phyloP scores from a whole-genome alignment of 179 eudicot species.

The Actinidia chinensis region DNA sequence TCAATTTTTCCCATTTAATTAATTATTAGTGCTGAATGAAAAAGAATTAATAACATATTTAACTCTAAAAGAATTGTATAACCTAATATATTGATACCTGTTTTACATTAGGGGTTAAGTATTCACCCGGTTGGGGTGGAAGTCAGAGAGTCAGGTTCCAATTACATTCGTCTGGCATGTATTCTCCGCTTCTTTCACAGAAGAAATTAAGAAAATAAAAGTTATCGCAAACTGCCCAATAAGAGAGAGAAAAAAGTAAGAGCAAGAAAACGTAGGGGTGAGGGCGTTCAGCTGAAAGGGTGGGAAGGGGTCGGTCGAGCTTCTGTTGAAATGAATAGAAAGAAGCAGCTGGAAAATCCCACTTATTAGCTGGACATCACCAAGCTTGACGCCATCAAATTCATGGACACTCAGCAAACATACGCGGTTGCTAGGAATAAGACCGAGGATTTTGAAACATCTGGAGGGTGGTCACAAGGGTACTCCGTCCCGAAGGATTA shows the following conservation, averaged over 20 bases:
- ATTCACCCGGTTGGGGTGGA: constrained; percentile 89
- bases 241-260: constrained; percentile 72
- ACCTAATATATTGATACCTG: no score
- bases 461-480: constrained; percentile 92
- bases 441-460: constrained; percentile 97
- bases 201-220: constrained; percentile 61
- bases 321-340: constrained; percentile 94
- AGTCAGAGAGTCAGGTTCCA: constrained; percentile 88
- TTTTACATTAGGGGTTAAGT: no score
- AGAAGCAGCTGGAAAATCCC: constrained; percentile 92
- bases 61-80: no score
- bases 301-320: constrained; percentile 77
- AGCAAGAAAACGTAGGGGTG: constrained; percentile 85
- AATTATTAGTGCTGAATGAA: no score
- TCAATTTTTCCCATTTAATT: no score
- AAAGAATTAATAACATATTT: no score
- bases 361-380: constrained; percentile 92
- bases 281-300: constrained; percentile 74
- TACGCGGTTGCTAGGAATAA: constrained; percentile 96
- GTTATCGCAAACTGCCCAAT: constrained; percentile 81
- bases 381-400: constrained; percentile 92
- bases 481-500: constrained; percentile 92
- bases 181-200: constrained; percentile 89
- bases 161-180: constrained; percentile 98
- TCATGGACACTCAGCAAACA: constrained; percentile 90